A percentile compares a stretch with the other conserved stretches of the same genome.
phyloP scores from a whole-genome alignment of 2,329 filamentous ascomycete genomes.

The Whalleya microplaca region DNA sequence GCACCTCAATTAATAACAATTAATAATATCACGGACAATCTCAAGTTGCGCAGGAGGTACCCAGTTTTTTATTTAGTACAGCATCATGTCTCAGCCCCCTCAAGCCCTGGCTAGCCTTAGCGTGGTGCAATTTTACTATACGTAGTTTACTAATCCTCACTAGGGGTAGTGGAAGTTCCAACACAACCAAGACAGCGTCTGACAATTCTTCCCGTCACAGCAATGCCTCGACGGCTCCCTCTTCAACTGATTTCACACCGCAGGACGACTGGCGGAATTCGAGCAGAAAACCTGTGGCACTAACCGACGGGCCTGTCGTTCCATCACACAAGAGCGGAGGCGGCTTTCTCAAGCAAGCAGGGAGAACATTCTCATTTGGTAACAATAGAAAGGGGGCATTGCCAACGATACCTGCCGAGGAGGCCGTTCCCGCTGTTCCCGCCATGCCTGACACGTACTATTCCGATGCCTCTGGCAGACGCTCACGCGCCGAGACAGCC shows the following conservation, averaged over 20 bases:
- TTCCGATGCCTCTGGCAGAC: conserved; percentile 41
- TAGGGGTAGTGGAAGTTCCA: conserved; percentile 64
- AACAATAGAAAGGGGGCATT: conserved; percentile 53
- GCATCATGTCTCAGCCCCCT: conserved; percentile 27
- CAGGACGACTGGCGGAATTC: conserved; percentile 46
- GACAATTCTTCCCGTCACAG: conserved; percentile 66
- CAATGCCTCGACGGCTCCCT: conserved; percentile 64
- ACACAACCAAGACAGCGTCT: conserved; percentile 62
- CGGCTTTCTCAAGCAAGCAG: conserved; percentile 59
- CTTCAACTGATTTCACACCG: conserved; percentile 52
- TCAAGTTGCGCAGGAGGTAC: conserved; percentile 11
- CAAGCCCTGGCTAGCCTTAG: conserved; percentile 31
- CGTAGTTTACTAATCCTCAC: conserved; percentile 36
- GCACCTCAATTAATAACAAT: no score
- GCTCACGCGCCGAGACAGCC: conserved; percentile 52
- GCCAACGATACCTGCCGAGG: conserved; percentile 41
- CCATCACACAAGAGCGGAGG: conserved; percentile 52
- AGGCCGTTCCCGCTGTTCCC: conserved; percentile 45
- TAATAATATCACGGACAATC: conserved; percentile 5
- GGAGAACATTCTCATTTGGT: conserved; percentile 64
- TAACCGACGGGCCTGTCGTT: conserved; percentile 45
- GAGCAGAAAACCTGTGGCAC: conserved; percentile 41
- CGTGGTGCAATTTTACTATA: conserved; percentile 45
- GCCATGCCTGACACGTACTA: conserved; percentile 25
- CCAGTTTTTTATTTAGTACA: conserved; percentile 21